Conservation (phyloP, 2,329 filamentous ascomycete species). For the Sporothrix protearum region DNA sequence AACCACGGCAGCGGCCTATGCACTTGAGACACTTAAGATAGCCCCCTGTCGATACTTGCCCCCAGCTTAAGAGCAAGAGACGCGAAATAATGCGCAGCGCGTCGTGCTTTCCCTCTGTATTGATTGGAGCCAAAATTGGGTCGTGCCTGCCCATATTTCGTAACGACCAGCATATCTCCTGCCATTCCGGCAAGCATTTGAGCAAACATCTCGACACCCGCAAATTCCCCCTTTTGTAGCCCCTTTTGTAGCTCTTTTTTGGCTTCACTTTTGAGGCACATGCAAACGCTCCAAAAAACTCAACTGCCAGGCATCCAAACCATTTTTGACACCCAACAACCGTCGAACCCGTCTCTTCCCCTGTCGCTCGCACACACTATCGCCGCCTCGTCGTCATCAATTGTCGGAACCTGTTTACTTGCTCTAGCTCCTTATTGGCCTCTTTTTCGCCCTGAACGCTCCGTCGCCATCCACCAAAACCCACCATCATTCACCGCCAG, state of each 20-base stretch:
- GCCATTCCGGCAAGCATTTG: not conserved
- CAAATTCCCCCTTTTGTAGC: not conserved
- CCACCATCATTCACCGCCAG: not conserved
- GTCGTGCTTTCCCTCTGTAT: conserved; percentile 1
- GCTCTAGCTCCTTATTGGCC: not conserved
- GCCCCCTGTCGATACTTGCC: conserved; percentile 2
- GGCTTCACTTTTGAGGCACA: not conserved
- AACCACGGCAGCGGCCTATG: not conserved
- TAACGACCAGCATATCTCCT: not conserved
- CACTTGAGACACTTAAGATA: not conserved
- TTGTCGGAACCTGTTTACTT: not conserved
- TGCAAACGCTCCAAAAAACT: not conserved
- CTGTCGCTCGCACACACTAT: not conserved
- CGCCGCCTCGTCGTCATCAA: conserved; percentile 2
- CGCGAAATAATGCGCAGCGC: not conserved
- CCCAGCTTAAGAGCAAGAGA: not conserved
- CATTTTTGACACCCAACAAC: not conserved
- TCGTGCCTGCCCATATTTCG: not conserved
- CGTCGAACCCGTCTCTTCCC: not conserved
- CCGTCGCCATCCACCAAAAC: not conserved
- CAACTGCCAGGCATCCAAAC: not conserved
- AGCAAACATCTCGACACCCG: not conserved
- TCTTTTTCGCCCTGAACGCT: not conserved
- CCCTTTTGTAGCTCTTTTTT: too few species aligned
- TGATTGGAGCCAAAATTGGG: not conserved